Percentiles rank a stretch among this genome's conserved stretches.
Evolutionary conservation across 768 basidiomycete genomes (phyloP).

Genomic region (Termitomyces sp.): DNA sequence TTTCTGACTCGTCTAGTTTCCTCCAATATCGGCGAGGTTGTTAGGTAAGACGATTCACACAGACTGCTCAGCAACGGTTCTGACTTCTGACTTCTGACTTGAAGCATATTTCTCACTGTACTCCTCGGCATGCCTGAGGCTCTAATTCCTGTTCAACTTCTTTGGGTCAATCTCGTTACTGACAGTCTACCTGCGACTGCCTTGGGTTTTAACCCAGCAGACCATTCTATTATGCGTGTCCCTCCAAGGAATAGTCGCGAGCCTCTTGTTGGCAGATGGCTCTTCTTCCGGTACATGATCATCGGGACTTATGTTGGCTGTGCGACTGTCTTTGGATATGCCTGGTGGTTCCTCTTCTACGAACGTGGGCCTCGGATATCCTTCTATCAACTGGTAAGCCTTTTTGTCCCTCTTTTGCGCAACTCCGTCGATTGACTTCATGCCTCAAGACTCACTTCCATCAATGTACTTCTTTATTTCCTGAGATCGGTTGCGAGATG

Average conservation of each 20-base stretch:
- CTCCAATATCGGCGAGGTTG: conserved; percentile 96
- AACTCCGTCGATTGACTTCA: not conserved
- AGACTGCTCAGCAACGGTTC: conserved; percentile 4
- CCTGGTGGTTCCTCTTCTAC: conserved; percentile 99
- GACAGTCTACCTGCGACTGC: conserved; percentile 96
- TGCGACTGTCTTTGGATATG: conserved; percentile 96
- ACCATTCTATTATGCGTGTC: conserved; percentile 94
- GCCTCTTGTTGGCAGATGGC: conserved; percentile 87
- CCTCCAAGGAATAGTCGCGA: conserved; percentile 89
- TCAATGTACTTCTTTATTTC: conserved; percentile 77
- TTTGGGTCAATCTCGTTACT: conserved; percentile 98
- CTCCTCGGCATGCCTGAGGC: conserved; percentile 99
- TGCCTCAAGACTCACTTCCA: conserved; percentile 86
- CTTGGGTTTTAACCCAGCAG: conserved; percentile 95
- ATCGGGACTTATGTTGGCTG: conserved; percentile 92
- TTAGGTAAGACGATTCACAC: conserved; percentile 40
- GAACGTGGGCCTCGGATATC: conserved; percentile 87
- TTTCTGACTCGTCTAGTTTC: conserved; percentile 49
- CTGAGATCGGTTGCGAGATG: conserved; percentile 93
- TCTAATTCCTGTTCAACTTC: conserved; percentile 92
- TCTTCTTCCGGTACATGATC: conserved; percentile 94
- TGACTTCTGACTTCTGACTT: conserved; percentile 23
- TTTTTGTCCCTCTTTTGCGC: not conserved
- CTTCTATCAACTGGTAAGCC: conserved; percentile 82
- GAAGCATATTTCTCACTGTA: conserved; percentile 92